A percentile compares a stretch with the other conserved stretches of the same genome.
phyloP scores from a whole-genome alignment of 352 stramenopile species.

The Nothophytophthora sp. region DNA sequence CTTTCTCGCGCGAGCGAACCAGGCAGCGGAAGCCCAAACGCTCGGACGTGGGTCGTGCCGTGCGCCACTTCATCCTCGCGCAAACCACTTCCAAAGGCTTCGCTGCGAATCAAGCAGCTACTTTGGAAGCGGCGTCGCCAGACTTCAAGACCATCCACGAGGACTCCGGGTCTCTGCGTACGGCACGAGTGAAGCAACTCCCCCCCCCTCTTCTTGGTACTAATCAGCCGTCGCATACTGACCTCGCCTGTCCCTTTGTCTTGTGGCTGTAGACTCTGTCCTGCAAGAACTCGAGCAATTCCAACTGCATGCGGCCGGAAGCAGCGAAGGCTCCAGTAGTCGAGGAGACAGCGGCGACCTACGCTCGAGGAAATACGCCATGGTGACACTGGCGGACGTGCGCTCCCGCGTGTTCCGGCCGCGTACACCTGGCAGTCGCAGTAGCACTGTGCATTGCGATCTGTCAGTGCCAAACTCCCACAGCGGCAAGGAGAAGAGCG shows the following conservation, averaged over 20 bases:
- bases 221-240: not conserved
- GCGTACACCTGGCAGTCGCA: slow-evolving; percentile 13
- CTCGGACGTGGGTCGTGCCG: slow-evolving; percentile 38
- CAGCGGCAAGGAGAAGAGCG: slow-evolving; percentile 7
- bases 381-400: slow-evolving; percentile 53
- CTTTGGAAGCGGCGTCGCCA: not conserved
- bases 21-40: slow-evolving; percentile 11
- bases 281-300: slow-evolving; percentile 57
- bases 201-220: not conserved
- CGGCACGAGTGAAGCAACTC: not conserved
- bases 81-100: slow-evolving; percentile 22
- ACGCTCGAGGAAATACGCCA: slow-evolving; percentile 36
- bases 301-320: slow-evolving; percentile 23
- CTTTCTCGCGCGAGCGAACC: slow-evolving; percentile 6
- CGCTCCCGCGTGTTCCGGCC: slow-evolving; percentile 35
- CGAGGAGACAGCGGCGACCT: slow-evolving; percentile 8
- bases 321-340: slow-evolving; percentile 13
- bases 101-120: not conserved
- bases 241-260: not conserved
- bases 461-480: slow-evolving; percentile 11
- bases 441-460: slow-evolving; percentile 42
- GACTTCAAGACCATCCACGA: slow-evolving; percentile 21
- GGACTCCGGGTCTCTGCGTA: slow-evolving; percentile 24
- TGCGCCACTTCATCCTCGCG: slow-evolving; percentile 46
- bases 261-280: slow-evolving; percentile 32